Evolutionary conservation across 306 rosid genomes (phyloP), one percentile per base, ranked within the genome.

Genomic region (Citrullus colocynthis): DNA sequence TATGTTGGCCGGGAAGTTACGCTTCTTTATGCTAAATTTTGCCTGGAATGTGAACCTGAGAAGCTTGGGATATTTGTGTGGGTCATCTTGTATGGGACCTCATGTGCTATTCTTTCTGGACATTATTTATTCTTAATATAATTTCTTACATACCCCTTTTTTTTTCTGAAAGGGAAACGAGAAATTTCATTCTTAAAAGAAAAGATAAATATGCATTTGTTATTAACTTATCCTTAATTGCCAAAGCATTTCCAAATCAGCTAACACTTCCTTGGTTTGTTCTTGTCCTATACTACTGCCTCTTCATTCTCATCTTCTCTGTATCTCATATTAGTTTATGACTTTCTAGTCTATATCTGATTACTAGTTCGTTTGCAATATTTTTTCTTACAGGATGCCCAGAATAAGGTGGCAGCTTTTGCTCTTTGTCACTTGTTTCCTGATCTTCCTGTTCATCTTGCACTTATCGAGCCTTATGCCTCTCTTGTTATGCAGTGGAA

Each of bases 371-470:
- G 24, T 65, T 37, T 58, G 24, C 61, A 72, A 37, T 57, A 13
- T 15, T 20, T 21, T 78, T 82, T 69, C 58, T 85, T 75, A 71
- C 87, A 93, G 97, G 95, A 94, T 82, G 94, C 97, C 54, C 98
- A 94, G 86, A 91, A 94, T 83, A 90, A 81, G 84, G 98, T 94
- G 83, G 97, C 98, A 77, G 91, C 98, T 55, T 91, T 87, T 87
- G 95, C 97, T 77, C 89, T 94, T 80, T 89, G 85, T 82, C 89
- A 89, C 82, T 80, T 94, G 80, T 94, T 91, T 86, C 87, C 97
- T 39, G 92, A 91, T 86, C 81, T 89, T 78, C 98, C 98, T 28
- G 86, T 90, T 83, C 95, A 94, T 80, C 88, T 91, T 48, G 79
- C 87, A 56, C 82, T 92, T 69, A 78, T 65, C 3, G 93, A 91